phyloP scores from a whole-genome alignment of 1,284 basidiomycete genomes.

The Apiotrichum domesticum region DNA sequence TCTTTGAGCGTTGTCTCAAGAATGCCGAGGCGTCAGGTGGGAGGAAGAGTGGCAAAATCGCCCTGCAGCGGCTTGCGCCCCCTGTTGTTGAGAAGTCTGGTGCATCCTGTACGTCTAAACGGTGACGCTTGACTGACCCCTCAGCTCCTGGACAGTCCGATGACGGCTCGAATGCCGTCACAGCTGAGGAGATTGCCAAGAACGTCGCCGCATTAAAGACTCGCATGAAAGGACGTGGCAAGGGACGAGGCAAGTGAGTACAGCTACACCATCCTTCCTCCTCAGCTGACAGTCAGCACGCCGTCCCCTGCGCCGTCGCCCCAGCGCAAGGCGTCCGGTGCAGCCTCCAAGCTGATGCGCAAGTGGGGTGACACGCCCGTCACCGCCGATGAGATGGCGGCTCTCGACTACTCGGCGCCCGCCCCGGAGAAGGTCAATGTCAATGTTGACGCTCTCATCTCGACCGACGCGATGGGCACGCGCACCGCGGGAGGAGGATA shows the following conservation, averaged over 20 bases:
- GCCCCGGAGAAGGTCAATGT: constrained; percentile 49
- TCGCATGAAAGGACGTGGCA: constrained; percentile 54
- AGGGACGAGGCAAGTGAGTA: constrained; percentile 48
- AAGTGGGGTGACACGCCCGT: constrained; percentile 84
- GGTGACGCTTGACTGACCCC: neutral
- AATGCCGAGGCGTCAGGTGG: constrained; percentile 23
- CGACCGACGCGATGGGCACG: constrained; percentile 51
- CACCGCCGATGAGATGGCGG: constrained; percentile 77
- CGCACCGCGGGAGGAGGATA: constrained; percentile 79
- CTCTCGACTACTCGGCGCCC: constrained; percentile 65
- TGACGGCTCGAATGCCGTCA: constrained; percentile 22
- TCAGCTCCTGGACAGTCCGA: constrained; percentile 17
- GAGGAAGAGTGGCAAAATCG: neutral
- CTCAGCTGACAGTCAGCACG: constrained; percentile 56
- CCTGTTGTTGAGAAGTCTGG: neutral
- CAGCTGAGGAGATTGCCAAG: constrained; percentile 78
- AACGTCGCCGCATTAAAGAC: constrained; percentile 88
- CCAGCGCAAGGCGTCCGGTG: constrained; percentile 36
- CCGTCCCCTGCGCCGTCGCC: constrained; percentile 32
- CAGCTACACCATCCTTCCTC: neutral
- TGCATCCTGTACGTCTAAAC: neutral
- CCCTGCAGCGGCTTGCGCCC: neutral
- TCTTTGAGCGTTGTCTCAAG: constrained; percentile 43
- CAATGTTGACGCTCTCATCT: constrained; percentile 47
- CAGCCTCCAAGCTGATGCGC: constrained; percentile 68